Conservation (phyloP, 1,284 basidiomycete species). For the Irpex rosettiformis region DNA sequence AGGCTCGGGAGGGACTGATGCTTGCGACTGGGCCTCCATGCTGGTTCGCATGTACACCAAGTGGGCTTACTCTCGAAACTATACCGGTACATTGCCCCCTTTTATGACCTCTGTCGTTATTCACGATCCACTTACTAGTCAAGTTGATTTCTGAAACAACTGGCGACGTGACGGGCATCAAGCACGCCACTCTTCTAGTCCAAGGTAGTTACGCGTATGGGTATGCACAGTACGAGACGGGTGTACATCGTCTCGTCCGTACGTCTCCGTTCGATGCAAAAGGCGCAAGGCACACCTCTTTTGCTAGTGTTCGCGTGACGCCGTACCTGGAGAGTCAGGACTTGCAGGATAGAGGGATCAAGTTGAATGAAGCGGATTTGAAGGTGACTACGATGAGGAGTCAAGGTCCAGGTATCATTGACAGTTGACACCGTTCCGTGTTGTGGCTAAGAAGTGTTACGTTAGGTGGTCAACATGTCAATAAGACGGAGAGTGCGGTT, state of each 20-base stretch:
- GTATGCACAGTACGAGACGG: conserved; percentile 20
- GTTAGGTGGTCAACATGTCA: conserved; percentile 14
- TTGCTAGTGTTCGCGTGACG: conserved; percentile 18
- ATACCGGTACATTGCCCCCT: conserved; percentile 11
- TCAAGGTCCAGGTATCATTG: conserved; percentile 15
- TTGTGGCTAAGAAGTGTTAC: background rate
- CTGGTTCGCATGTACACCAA: conserved; percentile 20
- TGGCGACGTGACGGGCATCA: conserved; percentile 15
- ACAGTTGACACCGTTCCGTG: background rate
- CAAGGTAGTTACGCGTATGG: conserved; percentile 19
- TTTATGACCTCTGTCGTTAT: background rate
- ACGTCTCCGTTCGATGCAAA: conserved; percentile 13
- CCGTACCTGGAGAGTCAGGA: conserved; percentile 18
- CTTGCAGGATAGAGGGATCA: conserved; percentile 5
- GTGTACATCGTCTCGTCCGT: conserved; percentile 18
- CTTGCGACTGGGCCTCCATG: conserved; percentile 20
- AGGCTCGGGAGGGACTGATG: conserved; percentile 16
- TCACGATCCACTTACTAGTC: conserved; percentile 9
- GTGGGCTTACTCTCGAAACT: conserved; percentile 19
- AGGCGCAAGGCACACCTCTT: conserved; percentile 14
- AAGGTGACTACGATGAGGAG: conserved; percentile 17
- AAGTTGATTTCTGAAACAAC: conserved; percentile 13
- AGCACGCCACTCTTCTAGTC: conserved; percentile 15
- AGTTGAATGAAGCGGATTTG: conserved; percentile 16
- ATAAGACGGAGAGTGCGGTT: conserved; percentile 16